Base-by-base conservation (phyloP, 2,329 filamentous ascomycete genomes). In the Fusarium sp. region DNA sequence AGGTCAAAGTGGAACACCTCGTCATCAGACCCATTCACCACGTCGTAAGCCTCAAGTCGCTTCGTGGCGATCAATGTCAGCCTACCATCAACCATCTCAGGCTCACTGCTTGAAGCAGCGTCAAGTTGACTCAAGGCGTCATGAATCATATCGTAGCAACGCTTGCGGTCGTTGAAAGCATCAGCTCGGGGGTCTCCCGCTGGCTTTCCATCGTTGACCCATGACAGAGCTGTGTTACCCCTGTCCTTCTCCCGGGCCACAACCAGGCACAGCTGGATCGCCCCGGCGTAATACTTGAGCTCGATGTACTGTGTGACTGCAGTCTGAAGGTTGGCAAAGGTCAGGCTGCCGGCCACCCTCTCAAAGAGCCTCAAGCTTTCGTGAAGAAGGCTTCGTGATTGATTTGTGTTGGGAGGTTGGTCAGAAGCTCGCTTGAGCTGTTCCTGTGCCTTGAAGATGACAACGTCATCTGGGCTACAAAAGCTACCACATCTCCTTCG, bases 371-470 rank as follows among this genome's bases (percentile, higher is more conserved):
- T 90, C 76, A 98, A 83, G 83, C 95, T 98, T 81, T 98, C 96
- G 76, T 95, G 95, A 24, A 99, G 88, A 38, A 98, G 85, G 52
- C 92, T 91, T 37, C 95, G 91, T 7, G 93, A 94, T 62, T 91
- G 87, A 76, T 95, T 96, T 5, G 91, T 91, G 78, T 95, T 94
- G 6, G 88, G 86, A 11, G 91, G 90, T 57, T 93, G 90, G 81
- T 98, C 95, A 3, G 92, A 91, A 1, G 96, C 96, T 76, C 94
- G 90, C 86, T 98, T 97, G 62, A 98, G 86, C 78, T 96, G 93
- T 82, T 99, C 96, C 81, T 98, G 96, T 0, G 96, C 96, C 83
- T 98, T 98, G 91, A 99, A 99, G 76, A 98, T 96, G 73, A 98
- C 92, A 2, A 98, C 96, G 84, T 99, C 96, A 74, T 99, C 96